Conservation (phyloP, 371 early-diverging fungal species). For the Mortierella sp. region DNA sequence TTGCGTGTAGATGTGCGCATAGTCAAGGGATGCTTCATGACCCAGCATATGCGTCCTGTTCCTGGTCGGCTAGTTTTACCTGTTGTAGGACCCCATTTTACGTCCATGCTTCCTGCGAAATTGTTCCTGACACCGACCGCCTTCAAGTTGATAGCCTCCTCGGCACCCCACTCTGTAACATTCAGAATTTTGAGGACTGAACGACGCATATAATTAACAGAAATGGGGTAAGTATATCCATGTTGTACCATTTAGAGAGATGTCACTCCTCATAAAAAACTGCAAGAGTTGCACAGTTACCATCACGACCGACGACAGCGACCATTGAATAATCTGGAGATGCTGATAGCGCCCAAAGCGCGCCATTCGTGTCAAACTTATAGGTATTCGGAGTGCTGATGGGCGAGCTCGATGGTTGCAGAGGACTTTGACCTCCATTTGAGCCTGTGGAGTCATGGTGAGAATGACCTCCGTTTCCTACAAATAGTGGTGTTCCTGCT, state of each 20-base stretch:
- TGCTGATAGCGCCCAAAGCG: constrained; percentile 74
- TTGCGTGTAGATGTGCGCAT: background rate
- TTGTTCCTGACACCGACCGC: constrained; percentile 73
- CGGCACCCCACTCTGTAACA: constrained; percentile 68
- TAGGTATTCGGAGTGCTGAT: constrained; percentile 13
- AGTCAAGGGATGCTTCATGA: background rate
- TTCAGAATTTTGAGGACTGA: constrained; percentile 80
- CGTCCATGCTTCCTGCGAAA: constrained; percentile 83
- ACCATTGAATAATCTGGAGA: constrained; percentile 76
- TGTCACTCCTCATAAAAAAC: background rate
- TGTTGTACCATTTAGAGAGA: too few species aligned
- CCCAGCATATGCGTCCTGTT: background rate
- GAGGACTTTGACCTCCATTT: background rate
- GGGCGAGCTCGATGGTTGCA: background rate
- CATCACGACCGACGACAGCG: constrained; percentile 84
- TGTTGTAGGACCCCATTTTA: constrained; percentile 79
- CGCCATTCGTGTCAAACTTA: constrained; percentile 63
- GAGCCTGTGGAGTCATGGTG: background rate
- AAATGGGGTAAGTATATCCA: background rate
- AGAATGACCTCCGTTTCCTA: background rate
- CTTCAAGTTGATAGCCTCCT: constrained; percentile 79
- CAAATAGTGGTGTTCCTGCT: background rate
- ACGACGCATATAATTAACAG: background rate
- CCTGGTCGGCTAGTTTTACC: constrained; percentile 4
- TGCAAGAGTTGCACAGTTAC: constrained; percentile 47